phyloP scores from a whole-genome alignment of 345 rosid species.

The Aquilaria sinensis region DNA sequence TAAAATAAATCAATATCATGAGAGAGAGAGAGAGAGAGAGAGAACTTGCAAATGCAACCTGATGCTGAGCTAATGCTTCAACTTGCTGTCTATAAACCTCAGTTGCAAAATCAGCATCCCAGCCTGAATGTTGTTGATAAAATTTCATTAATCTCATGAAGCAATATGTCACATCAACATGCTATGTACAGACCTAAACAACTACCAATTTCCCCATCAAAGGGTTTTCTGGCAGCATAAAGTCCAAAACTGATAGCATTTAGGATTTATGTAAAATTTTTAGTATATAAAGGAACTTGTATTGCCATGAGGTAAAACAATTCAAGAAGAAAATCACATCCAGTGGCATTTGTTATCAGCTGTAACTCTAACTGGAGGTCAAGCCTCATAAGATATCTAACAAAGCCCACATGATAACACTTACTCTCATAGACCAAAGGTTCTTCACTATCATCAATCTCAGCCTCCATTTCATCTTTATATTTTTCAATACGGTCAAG shows the following conservation, averaged over 20 bases:
- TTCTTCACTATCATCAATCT: slow-evolving; percentile 97
- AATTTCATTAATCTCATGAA: slow-evolving; percentile 3
- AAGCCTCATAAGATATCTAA: slow-evolving; percentile 9
- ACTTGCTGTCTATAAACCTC: slow-evolving; percentile 99
- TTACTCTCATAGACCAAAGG: slow-evolving; percentile 96
- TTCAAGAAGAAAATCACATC: no score
- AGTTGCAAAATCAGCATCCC: slow-evolving; percentile 99
- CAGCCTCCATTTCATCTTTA: slow-evolving; percentile 99
- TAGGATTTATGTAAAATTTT: neutral
- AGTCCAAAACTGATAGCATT: neutral
- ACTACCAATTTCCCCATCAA: neutral
- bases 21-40: no score
- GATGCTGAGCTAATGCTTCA: slow-evolving; percentile 89
- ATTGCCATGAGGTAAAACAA: neutral
- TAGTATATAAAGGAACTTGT: neutral
- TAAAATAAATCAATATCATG: neutral
- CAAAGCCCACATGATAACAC: slow-evolving; percentile 18
- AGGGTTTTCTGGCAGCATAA: neutral
- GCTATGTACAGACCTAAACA: neutral
- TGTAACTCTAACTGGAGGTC: neutral
- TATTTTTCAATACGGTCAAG: slow-evolving; percentile 90
- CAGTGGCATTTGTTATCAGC: no score
- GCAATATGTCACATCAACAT: neutral
- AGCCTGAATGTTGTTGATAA: slow-evolving; percentile 39
- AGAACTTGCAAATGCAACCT: slow-evolving; percentile 38